Percentiles rank a stretch among this genome's conserved stretches.
These are phyloP conservation scores for Jamesozyma hellenica DNA, from an alignment of 805 yeast genomes.

Conservation along the genomic window DNA sequence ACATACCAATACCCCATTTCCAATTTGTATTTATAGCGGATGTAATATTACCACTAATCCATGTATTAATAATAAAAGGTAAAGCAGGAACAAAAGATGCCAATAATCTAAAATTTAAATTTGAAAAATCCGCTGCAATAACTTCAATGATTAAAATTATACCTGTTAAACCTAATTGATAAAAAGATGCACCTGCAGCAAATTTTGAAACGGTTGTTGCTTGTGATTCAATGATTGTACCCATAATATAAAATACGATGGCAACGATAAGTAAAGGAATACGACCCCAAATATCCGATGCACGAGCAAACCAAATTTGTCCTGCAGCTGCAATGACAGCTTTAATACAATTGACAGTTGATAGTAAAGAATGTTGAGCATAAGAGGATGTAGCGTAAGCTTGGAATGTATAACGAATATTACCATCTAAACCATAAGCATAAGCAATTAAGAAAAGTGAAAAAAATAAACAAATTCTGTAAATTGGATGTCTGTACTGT, in stretches of 20 bases:
- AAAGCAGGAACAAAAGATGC: constrained; percentile 52
- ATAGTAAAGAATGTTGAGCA: constrained; percentile 37
- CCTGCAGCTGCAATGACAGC: constrained; percentile 52
- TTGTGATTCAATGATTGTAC: constrained; percentile 47
- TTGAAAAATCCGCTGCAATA: constrained; percentile 51
- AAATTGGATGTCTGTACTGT: constrained; percentile 54
- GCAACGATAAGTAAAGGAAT: constrained; percentile 37
- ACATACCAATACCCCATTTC: constrained; percentile 51
- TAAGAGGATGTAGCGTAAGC: constrained; percentile 44
- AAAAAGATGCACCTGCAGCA: constrained; percentile 47
- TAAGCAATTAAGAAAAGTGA: constrained; percentile 47
- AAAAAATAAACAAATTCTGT: constrained; percentile 35
- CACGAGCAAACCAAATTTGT: constrained; percentile 45
- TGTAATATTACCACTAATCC: constrained; percentile 53
- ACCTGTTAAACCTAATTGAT: constrained; percentile 47
- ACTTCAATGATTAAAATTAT: constrained; percentile 44
- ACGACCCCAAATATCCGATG: constrained; percentile 50
- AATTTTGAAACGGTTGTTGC: constrained; percentile 40
- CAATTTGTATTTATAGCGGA: constrained; percentile 31
- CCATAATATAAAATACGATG: constrained; percentile 40
- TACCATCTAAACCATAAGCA: constrained; percentile 49
- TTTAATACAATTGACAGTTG: constrained; percentile 44
- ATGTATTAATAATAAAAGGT: constrained; percentile 62
- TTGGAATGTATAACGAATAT: constrained; percentile 35
- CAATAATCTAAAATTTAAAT: constrained; percentile 53